These are phyloP conservation scores for Penicillium verhagenii DNA, from an alignment of 495 filamentous ascomycete genomes.

Conservation along the genomic window DNA sequence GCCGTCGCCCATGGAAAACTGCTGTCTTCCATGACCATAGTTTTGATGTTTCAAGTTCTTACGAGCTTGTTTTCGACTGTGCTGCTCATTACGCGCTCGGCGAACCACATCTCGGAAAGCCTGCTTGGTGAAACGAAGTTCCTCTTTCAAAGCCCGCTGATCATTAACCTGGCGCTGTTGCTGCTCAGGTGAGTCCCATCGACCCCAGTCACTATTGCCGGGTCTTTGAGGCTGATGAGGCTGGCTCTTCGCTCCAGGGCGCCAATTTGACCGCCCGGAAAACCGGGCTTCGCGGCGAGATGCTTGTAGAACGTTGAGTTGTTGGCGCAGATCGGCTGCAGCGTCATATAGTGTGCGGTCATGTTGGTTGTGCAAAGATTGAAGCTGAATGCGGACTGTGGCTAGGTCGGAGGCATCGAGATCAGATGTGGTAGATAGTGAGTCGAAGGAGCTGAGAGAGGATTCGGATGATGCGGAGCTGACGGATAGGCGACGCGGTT, in stretches of 20 bases:
- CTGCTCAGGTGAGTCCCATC: constrained; percentile 43
- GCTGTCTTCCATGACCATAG: constrained; percentile 17
- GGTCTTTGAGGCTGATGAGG: neutral
- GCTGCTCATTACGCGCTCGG: constrained; percentile 41
- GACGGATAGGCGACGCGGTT: constrained; percentile 33
- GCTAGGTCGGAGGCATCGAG: constrained; percentile 42
- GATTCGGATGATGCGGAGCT: constrained; percentile 38
- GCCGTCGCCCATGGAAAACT: neutral
- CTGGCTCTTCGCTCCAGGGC: constrained; percentile 19
- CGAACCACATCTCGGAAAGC: constrained; percentile 42
- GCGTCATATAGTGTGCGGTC: constrained; percentile 42
- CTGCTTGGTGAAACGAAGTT: constrained; percentile 38
- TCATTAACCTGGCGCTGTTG: constrained; percentile 32
- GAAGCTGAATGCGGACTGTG: constrained; percentile 39
- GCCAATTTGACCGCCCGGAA: constrained; percentile 26
- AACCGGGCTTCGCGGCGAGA: constrained; percentile 38
- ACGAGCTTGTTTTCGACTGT: constrained; percentile 27
- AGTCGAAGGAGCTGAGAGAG: constrained; percentile 43
- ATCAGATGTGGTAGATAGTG: constrained; percentile 42
- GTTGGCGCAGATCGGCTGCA: constrained; percentile 39
- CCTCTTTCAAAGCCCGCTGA: constrained; percentile 38
- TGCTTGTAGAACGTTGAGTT: constrained; percentile 35
- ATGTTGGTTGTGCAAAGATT: constrained; percentile 38
- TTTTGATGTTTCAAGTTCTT: constrained; percentile 24
- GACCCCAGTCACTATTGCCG: constrained; percentile 30